phyloP scores from a whole-genome alignment of 495 filamentous ascomycete species.

The Podospora tetraspora region DNA sequence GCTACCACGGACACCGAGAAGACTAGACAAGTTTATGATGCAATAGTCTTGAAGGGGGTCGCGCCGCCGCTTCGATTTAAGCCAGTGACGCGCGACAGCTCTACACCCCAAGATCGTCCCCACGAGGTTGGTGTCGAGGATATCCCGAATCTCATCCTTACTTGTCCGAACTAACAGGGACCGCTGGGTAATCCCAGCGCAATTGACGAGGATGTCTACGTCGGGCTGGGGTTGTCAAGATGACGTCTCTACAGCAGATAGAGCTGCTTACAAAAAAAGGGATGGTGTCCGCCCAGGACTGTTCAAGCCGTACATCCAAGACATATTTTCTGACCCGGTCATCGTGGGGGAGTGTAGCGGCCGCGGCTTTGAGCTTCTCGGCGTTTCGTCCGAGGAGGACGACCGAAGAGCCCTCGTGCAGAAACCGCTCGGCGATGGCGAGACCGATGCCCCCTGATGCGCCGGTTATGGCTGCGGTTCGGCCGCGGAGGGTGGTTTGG shows the following conservation, averaged over 20 bases:
- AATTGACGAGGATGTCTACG: conserved; percentile 70
- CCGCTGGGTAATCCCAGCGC: conserved; percentile 62
- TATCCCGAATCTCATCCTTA: conserved; percentile 36
- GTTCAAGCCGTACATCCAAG: neutral
- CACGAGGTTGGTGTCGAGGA: conserved; percentile 64
- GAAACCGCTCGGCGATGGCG: conserved; percentile 61
- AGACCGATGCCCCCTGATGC: conserved; percentile 38
- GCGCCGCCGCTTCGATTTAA: neutral
- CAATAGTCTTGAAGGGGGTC: conserved; percentile 35
- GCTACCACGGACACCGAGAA: conserved; percentile 37
- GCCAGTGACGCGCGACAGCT: conserved; percentile 49
- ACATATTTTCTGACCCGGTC: neutral
- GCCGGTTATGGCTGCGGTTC: conserved; percentile 37
- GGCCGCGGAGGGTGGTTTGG: conserved; percentile 21
- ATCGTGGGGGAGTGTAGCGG: neutral
- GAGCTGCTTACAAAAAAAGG: neutral
- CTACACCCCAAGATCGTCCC: conserved; percentile 64
- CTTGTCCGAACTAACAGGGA: conserved; percentile 50
- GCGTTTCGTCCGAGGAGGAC: conserved; percentile 49
- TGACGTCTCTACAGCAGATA: neutral
- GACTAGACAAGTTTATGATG: conserved; percentile 76
- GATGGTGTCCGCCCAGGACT: neutral
- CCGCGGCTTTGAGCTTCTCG: conserved; percentile 1
- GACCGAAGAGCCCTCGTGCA: conserved; percentile 53
- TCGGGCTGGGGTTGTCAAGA: neutral